Evolutionary conservation across 306 rosid genomes (phyloP).

Genomic region (Sicyos edulis): DNA sequence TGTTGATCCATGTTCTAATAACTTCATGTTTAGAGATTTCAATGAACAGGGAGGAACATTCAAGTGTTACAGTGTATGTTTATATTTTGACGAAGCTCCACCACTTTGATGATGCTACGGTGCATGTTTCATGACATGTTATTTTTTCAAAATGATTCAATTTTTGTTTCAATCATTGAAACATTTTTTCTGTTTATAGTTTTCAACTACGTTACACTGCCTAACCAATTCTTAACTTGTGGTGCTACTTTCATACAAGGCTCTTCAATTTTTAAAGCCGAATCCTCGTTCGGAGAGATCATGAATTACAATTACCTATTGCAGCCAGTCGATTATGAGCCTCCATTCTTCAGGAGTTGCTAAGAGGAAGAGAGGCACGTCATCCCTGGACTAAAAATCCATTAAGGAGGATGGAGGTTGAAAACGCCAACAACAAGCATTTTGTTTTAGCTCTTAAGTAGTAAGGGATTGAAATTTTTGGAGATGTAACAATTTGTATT

Average conservation of each 20-base stretch:
- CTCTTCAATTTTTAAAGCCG: too few relatives aligned
- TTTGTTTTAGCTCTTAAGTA: conserved; percentile 84
- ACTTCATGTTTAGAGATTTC: too few relatives aligned
- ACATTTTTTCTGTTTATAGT: neutral
- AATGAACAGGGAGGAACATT: too few relatives aligned
- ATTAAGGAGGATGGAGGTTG: conserved; percentile 87
- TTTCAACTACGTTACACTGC: neutral
- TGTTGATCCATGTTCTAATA: too few relatives aligned
- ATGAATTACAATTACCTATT: conserved; percentile 14
- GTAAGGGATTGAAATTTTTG: conserved; percentile 33
- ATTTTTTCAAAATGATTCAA: conserved; percentile 6
- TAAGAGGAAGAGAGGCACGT: conserved; percentile 62
- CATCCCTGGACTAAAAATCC: conserved; percentile 80
- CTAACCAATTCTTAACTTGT: neutral
- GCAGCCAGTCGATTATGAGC: conserved; percentile 94
- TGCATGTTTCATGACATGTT: conserved; percentile 35
- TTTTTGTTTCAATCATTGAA: neutral
- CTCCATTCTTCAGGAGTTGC: conserved; percentile 90
- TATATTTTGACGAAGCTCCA: conserved; percentile 87
- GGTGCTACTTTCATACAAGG: neutral
- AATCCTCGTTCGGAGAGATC: too few relatives aligned
- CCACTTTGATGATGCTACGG: conserved; percentile 83
- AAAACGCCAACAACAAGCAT: conserved; percentile 94
- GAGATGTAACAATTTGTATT: neutral
- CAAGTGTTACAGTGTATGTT: too few relatives aligned